Conservation (phyloP, 2,329 filamentous ascomycete species). For the Tolypocladium sp. region DNA sequence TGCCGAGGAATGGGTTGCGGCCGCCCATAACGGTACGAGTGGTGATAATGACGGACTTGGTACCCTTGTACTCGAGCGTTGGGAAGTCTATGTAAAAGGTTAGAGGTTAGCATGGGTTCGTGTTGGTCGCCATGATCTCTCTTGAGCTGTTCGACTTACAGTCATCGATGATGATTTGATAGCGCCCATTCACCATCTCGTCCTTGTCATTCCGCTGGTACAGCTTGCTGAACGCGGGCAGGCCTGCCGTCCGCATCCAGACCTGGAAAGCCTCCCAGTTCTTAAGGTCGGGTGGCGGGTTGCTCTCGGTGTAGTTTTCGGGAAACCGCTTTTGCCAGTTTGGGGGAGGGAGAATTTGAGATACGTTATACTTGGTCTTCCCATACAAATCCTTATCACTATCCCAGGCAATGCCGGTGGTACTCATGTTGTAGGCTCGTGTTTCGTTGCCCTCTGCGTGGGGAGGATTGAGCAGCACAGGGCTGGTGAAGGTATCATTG, state of each 20-base stretch:
- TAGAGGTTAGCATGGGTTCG: background rate
- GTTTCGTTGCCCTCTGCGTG: conserved; percentile 17
- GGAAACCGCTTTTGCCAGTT: conserved; percentile 73
- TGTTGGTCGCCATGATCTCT: too few species aligned
- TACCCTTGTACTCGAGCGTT: conserved; percentile 69
- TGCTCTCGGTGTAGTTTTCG: conserved; percentile 55
- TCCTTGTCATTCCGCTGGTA: conserved; percentile 70
- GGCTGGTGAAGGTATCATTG: conserved; percentile 77
- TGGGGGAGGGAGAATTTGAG: conserved; percentile 68
- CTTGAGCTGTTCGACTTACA: conserved; percentile 46
- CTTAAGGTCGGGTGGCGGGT: conserved; percentile 62
- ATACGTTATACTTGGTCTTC: conserved; percentile 52
- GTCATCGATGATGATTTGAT: conserved; percentile 67
- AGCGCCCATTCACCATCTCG: conserved; percentile 60
- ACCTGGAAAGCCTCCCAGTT: conserved; percentile 84
- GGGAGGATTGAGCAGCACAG: conserved; percentile 48
- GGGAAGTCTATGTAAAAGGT: conserved; percentile 57
- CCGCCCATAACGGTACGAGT: conserved; percentile 91
- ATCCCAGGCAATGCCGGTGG: conserved; percentile 75
- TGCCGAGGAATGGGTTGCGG: conserved; percentile 90
- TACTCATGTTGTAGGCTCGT: conserved; percentile 64
- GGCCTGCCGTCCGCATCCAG: conserved; percentile 95
- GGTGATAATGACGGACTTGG: conserved; percentile 81
- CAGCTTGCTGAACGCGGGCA: conserved; percentile 92
- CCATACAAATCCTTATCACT: conserved; percentile 77